Percentiles rank a stretch among this genome's conserved stretches.
Evolutionary conservation across 169 alveolate species (phyloP).

Genomic region (Plasmodium reichenowi): DNA sequence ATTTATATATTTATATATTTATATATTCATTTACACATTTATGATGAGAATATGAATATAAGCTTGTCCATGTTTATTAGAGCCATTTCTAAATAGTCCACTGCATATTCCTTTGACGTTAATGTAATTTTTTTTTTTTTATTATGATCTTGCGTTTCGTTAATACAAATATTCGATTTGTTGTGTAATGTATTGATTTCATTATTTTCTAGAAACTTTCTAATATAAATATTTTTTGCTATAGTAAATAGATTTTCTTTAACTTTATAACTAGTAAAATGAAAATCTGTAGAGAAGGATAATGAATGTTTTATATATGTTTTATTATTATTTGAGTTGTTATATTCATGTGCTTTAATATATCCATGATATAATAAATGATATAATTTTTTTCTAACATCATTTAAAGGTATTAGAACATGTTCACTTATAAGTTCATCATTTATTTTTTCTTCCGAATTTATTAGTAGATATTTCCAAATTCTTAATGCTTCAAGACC

Average conservation of each 20-base stretch:
- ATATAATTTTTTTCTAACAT: constrained; percentile 72
- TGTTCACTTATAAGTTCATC: constrained; percentile 74
- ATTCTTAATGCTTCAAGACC: constrained; percentile 45
- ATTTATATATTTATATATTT: too few species aligned
- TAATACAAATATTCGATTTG: constrained; percentile 43
- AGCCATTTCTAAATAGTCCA: constrained; percentile 60
- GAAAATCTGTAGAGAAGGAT: constrained; percentile 32
- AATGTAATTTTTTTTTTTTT: constrained; percentile 38
- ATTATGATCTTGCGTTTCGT: constrained; percentile 8
- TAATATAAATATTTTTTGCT: constrained; percentile 63
- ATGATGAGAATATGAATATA: constrained; percentile 32
- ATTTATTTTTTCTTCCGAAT: constrained; percentile 38
- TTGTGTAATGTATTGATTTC: constrained; percentile 56
- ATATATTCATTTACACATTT: too few species aligned
- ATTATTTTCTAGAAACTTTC: constrained; percentile 48
- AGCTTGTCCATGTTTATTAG: constrained; percentile 56
- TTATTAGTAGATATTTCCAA: constrained; percentile 34
- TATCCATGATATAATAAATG: constrained; percentile 50
- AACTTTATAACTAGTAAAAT: constrained; percentile 35
- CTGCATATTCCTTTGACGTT: constrained; percentile 58
- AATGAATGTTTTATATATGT: constrained; percentile 60
- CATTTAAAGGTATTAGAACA: constrained; percentile 64
- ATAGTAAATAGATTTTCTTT: constrained; percentile 41
- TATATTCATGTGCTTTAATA: constrained; percentile 69
- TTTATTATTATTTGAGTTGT: constrained; percentile 29